These are phyloP conservation scores for Rhamnella rubrinervis DNA, from an alignment of 331 rosid species.

Conservation along the genomic window DNA sequence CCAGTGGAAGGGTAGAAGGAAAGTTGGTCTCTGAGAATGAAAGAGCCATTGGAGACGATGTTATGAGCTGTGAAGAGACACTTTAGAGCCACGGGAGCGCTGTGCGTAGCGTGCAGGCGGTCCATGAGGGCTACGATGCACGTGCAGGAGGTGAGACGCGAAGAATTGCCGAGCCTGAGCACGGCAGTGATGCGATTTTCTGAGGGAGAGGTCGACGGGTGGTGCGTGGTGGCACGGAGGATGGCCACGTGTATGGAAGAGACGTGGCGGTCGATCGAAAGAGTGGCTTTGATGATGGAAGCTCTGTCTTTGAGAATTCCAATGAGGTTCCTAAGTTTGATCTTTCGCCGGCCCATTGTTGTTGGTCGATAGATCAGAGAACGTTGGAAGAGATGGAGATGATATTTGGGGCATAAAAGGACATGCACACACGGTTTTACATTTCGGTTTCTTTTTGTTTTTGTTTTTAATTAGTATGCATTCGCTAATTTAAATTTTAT, in stretches of 20 bases:
- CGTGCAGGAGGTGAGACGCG: conserved; percentile 37
- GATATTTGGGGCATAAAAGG: conserved; percentile 4
- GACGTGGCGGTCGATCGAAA: conserved; percentile 44
- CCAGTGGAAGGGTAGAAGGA: conserved; percentile 54
- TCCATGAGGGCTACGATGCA: conserved; percentile 65
- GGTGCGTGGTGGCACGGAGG: conserved; percentile 78
- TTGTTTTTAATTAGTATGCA: too few relatives aligned
- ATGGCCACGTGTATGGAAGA: conserved; percentile 48
- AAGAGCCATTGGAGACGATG: conserved; percentile 44
- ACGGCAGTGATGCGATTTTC: conserved; percentile 50
- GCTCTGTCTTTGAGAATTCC: conserved; percentile 64
- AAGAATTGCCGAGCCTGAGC: conserved; percentile 33
- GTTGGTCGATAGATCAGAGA: too few relatives aligned
- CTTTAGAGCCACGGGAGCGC: conserved; percentile 70
- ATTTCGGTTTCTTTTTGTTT: neutral
- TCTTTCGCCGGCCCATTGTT: conserved; percentile 41
- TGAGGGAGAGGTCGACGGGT: conserved; percentile 44
- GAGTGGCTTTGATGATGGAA: conserved; percentile 51
- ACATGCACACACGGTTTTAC: neutral
- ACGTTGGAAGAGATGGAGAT: too few relatives aligned
- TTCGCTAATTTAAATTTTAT: too few relatives aligned
- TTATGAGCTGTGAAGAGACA: conserved; percentile 70
- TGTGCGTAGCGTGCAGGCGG: conserved; percentile 61
- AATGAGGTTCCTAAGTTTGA: conserved; percentile 31
- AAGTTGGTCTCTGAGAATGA: conserved; percentile 49